Conservation (phyloP, 768 basidiomycete genomes). For the Steccherinum ochraceum region DNA sequence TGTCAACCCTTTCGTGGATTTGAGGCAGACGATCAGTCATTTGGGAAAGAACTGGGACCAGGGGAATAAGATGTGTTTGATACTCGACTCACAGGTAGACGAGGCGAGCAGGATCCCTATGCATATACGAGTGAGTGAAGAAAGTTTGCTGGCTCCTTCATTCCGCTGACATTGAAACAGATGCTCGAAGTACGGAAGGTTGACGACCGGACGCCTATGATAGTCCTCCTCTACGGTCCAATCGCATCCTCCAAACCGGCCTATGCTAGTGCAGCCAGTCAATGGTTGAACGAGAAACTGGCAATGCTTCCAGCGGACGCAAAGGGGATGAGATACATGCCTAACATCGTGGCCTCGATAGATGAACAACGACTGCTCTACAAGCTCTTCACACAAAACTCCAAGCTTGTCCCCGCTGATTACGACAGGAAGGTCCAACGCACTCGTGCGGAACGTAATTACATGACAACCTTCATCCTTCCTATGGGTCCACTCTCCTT, state of each 20-base stretch:
- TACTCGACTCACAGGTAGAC: no score
- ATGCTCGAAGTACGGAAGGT: constrained; percentile 8
- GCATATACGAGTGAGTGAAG: no score
- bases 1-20: constrained; percentile 8
- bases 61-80: no score
- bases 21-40: constrained; percentile 11
- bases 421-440: constrained; percentile 22
- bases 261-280: no score
- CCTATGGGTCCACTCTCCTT: constrained; percentile 30
- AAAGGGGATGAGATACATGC: not conserved
- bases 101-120: no score
- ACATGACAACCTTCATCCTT: constrained; percentile 28
- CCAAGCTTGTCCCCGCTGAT: constrained; percentile 22
- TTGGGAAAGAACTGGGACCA: constrained; percentile 7
- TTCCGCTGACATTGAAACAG: no score
- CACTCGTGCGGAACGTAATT: constrained; percentile 18
- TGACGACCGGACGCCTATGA: constrained; percentile 9
- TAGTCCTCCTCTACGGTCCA: constrained; percentile 10
- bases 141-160: no score
- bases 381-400: constrained; percentile 27
- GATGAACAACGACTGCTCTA: constrained; percentile 29
- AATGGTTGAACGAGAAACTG: not conserved
- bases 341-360: constrained; percentile 13
- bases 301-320: not conserved
- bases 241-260: no score